Percentiles rank a stretch among this genome's conserved stretches.
Conservation (phyloP, 2,329 filamentous ascomycete genomes). For the Colletotrichum spinosum region DNA sequence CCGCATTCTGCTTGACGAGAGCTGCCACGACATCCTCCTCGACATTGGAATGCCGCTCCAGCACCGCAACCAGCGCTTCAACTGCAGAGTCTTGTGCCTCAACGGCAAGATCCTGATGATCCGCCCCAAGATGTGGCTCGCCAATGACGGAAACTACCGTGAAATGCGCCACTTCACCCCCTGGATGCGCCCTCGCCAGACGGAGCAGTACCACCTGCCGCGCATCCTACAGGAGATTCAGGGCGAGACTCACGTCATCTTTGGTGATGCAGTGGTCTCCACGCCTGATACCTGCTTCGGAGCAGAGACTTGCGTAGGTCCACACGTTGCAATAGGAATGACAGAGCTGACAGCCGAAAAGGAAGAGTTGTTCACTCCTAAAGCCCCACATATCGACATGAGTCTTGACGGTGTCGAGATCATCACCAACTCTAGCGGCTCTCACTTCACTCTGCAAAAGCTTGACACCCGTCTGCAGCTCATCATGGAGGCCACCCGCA, state of each 20-base stretch:
- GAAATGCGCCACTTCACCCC: slow-evolving; percentile 73
- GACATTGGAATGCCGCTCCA: slow-evolving; percentile 74
- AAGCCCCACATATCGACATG: slow-evolving; percentile 46
- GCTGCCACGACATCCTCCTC: slow-evolving; percentile 74
- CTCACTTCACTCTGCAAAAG: slow-evolving; percentile 72
- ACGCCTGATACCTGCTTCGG: slow-evolving; percentile 71
- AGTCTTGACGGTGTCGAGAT: slow-evolving; percentile 72
- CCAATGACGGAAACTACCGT: slow-evolving; percentile 74
- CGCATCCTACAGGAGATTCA: slow-evolving; percentile 67
- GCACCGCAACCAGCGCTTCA: slow-evolving; percentile 54
- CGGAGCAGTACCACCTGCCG: slow-evolving; percentile 75
- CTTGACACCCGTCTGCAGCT: slow-evolving; percentile 72
- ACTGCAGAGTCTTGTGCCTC: slow-evolving; percentile 54
- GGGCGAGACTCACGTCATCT: slow-evolving; percentile 60
- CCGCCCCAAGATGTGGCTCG: slow-evolving; percentile 76
- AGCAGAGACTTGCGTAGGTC: slow-evolving; percentile 64
- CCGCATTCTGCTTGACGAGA: slow-evolving; percentile 69
- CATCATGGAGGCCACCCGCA: slow-evolving; percentile 72
- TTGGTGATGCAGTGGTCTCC: slow-evolving; percentile 76
- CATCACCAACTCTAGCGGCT: slow-evolving; percentile 76
- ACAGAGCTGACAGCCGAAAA: neutral
- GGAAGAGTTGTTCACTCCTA: slow-evolving; percentile 72
- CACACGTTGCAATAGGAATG: neutral
- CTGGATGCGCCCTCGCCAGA: slow-evolving; percentile 67
- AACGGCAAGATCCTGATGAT: slow-evolving; percentile 78